These are phyloP conservation scores for Euphrasia confusa DNA, from an alignment of 257 asterid genomes.

Conservation along the genomic window DNA sequence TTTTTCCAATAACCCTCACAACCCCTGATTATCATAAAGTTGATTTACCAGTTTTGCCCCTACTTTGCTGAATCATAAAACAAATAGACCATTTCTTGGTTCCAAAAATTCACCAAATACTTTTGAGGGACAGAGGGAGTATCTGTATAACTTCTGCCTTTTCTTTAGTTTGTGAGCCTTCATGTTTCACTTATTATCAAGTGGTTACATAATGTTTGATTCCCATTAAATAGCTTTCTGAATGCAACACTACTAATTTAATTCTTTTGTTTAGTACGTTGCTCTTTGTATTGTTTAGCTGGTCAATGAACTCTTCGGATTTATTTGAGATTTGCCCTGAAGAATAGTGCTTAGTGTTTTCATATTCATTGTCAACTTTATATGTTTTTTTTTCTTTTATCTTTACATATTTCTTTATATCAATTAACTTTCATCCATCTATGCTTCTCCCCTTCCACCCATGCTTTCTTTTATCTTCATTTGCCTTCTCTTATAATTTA, in stretches of 20 bases:
- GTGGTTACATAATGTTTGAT: neutral
- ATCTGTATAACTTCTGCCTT: slow-evolving; percentile 20
- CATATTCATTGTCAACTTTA: slow-evolving; percentile 4
- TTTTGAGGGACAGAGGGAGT: no score
- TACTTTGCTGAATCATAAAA: no score
- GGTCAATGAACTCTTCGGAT: slow-evolving; percentile 12
- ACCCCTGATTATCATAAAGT: no score
- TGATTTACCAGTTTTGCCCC: no score
- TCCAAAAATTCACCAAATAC: no score
- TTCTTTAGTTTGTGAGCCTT: slow-evolving; percentile 18
- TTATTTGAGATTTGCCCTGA: slow-evolving; percentile 19
- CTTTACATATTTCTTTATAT: slow-evolving; percentile 9
- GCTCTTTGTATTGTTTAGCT: slow-evolving; percentile 18
- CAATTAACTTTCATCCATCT: neutral
- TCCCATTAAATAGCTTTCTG: slow-evolving; percentile 4
- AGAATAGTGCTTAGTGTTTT: slow-evolving; percentile 12
- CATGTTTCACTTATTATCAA: slow-evolving; percentile 1
- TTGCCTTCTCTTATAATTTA: slow-evolving; percentile 1
- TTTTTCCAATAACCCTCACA: no score
- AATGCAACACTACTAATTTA: slow-evolving; percentile 15
- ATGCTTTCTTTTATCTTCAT: slow-evolving; percentile 12
- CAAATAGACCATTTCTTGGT: no score
- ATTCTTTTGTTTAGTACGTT: slow-evolving; percentile 7
- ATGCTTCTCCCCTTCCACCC: neutral
- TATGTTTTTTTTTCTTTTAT: neutral